phyloP scores from a whole-genome alignment of 1,284 basidiomycete species.

The Cryptococcus sp. region DNA sequence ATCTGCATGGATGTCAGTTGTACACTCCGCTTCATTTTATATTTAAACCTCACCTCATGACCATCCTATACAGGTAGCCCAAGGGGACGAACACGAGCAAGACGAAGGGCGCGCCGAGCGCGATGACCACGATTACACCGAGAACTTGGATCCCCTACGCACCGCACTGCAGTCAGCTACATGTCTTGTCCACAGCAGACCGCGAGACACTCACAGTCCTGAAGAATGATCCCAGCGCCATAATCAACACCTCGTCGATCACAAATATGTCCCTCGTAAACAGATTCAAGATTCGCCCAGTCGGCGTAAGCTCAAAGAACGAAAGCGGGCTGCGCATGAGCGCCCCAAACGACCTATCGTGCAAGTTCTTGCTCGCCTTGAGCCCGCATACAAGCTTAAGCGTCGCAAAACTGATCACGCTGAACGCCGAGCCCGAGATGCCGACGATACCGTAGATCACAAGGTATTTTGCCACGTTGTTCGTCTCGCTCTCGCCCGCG shows the following conservation, averaged over 20 bases:
- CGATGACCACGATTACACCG: conserved; percentile 76
- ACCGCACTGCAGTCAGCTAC: background rate
- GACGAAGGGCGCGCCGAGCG: conserved; percentile 76
- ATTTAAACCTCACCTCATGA: conserved; percentile 77
- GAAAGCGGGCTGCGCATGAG: conserved; percentile 77
- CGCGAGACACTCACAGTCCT: conserved; percentile 52
- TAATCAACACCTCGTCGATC: conserved; percentile 74
- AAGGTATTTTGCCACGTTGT: conserved; percentile 56
- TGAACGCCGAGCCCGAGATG: conserved; percentile 56
- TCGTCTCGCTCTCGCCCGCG: conserved; percentile 53
- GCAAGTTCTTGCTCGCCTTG: conserved; percentile 68
- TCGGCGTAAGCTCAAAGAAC: conserved; percentile 83
- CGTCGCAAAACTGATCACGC: conserved; percentile 59
- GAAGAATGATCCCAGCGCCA: conserved; percentile 65
- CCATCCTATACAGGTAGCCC: conserved; percentile 67
- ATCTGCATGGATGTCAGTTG: conserved; percentile 53
- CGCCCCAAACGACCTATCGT: conserved; percentile 61
- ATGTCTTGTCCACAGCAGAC: conserved; percentile 2
- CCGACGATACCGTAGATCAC: conserved; percentile 52
- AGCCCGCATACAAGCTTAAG: conserved; percentile 78
- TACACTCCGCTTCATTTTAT: background rate
- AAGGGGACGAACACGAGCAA: conserved; percentile 71
- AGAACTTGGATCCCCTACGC: conserved; percentile 52
- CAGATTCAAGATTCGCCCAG: conserved; percentile 59
- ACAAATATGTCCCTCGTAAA: conserved; percentile 93